Evolutionary conservation across 257 asterid genomes (phyloP), one percentile per base, ranked within the genome.

Genomic region (Solanum etuberosum): DNA sequence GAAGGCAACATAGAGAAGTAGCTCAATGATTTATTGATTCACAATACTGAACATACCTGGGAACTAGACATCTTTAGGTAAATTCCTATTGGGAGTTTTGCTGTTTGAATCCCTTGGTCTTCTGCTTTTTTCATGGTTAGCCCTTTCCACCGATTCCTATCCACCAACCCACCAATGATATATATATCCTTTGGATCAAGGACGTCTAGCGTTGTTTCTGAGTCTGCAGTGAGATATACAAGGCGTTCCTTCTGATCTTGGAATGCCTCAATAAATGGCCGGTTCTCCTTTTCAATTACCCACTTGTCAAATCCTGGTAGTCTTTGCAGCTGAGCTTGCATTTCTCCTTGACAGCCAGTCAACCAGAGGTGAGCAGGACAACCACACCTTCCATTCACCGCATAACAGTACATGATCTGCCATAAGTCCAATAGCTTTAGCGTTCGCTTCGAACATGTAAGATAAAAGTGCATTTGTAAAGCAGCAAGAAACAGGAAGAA

Each of bases 101-200:
- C 98, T 18, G 98, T 97, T 93, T 92, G 94, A 84, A 97, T 96
- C 89, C 98, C 98, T 91, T 97, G 98, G 74, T 95, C 97, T 20
- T 86, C 89, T 74, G 99, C 99, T 92, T 97, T 97, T 83, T 93
- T 91, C 98, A 94, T 91, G 74, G 99, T 96, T 85, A 96, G 90
- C 84, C 99, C 99, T 94, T 97, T 96, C 97, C 96, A 97, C 51
- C 98, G 95, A 90, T 97, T 97, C 90, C 98, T 90, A 90, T 97
- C 99, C 92, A 97, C 99, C 94, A 97, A 90, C 42, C 99, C 99
- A 88, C 99, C 99, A 77, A 97, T 91, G 73, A 97, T 93, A 90
- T 97, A 97, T 84, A 95, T 86, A 86, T 94, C 92, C 88, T 92
- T 94, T 32, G 93, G 94, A 90, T 97, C 99, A 38, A 97, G 96